phyloP scores from a whole-genome alignment of 495 filamentous ascomycete species.

The Aspergillus funiculosus region DNA sequence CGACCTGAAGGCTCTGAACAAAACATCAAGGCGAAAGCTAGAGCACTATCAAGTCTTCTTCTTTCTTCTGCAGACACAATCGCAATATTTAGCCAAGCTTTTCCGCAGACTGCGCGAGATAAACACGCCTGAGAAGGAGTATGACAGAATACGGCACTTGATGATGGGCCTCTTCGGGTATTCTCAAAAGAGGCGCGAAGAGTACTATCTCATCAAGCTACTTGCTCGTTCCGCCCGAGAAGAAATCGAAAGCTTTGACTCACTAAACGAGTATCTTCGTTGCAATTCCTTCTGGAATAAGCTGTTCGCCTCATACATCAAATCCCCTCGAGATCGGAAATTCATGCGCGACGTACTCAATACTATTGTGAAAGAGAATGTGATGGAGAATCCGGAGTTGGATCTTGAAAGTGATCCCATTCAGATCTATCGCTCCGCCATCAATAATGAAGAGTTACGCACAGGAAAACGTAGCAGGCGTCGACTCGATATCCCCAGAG shows the following conservation, averaged over 20 bases:
- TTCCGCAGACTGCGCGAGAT: constrained; percentile 80
- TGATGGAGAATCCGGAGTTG: constrained; percentile 83
- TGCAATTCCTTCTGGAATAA: constrained; percentile 92
- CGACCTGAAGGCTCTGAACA: constrained; percentile 95
- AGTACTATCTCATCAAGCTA: constrained; percentile 93
- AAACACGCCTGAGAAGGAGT: constrained; percentile 84
- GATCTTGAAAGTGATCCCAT: constrained; percentile 96
- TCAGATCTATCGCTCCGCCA: constrained; percentile 90
- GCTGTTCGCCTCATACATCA: constrained; percentile 77
- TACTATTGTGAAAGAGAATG: constrained; percentile 74
- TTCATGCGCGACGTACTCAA: constrained; percentile 82
- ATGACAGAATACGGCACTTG: constrained; percentile 81
- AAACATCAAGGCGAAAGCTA: constrained; percentile 87
- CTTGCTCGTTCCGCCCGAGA: constrained; percentile 77
- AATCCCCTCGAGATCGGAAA: constrained; percentile 87
- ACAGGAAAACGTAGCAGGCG: constrained; percentile 79
- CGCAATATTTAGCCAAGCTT: constrained; percentile 83
- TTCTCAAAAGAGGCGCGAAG: constrained; percentile 91
- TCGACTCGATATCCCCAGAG: constrained; percentile 73
- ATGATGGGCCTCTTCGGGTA: constrained; percentile 98
- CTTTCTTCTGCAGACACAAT: constrained; percentile 94
- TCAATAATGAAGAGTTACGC: constrained; percentile 94
- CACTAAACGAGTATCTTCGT: constrained; percentile 78
- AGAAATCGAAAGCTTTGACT: constrained; percentile 69
- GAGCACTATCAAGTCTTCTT: constrained; percentile 98